These are phyloP conservation scores for Myriosclerotinia scirpicola DNA, from an alignment of 2,329 filamentous ascomycete genomes.

Conservation along the genomic window DNA sequence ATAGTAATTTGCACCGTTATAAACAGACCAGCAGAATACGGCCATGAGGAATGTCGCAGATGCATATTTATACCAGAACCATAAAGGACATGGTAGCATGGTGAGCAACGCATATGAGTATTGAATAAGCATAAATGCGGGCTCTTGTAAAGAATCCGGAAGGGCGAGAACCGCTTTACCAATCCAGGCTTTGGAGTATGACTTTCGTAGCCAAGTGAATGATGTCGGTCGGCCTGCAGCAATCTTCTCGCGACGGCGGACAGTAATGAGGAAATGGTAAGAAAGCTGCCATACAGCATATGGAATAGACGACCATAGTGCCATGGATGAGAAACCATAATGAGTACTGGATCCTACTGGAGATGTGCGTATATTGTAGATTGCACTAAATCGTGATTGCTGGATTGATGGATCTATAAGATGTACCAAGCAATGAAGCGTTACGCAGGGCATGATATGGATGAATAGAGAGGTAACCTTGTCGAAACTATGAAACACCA, in stretches of 20 bases:
- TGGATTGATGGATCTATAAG: conserved; percentile 67
- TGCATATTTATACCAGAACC: conserved; percentile 87
- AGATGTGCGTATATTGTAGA: conserved; percentile 74
- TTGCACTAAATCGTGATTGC: conserved; percentile 73
- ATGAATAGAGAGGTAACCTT: conserved; percentile 98
- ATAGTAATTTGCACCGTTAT: conserved; percentile 96
- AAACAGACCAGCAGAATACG: conserved; percentile 93
- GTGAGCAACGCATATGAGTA: conserved; percentile 88
- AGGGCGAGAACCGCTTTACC: conserved; percentile 81
- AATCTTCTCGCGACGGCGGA: conserved; percentile 93
- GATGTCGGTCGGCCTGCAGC: conserved; percentile 92
- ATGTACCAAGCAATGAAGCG: conserved; percentile 89
- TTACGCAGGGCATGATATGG: conserved; percentile 97
- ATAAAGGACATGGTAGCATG: conserved; percentile 91
- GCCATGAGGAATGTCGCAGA: conserved; percentile 73
- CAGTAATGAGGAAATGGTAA: conserved; percentile 95
- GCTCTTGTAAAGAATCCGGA: conserved; percentile 74
- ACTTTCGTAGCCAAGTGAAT: conserved; percentile 93
- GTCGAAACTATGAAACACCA: conserved; percentile 98
- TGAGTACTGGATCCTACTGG: conserved; percentile 72
- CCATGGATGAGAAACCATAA: conserved; percentile 81
- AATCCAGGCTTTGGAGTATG: conserved; percentile 86
- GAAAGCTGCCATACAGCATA: conserved; percentile 90
- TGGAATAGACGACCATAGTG: conserved; percentile 89
- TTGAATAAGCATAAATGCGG: conserved; percentile 94